Evolutionary conservation across 2,329 filamentous ascomycete species (phyloP).

Genomic region (Colletotrichum chlorophyti): DNA sequence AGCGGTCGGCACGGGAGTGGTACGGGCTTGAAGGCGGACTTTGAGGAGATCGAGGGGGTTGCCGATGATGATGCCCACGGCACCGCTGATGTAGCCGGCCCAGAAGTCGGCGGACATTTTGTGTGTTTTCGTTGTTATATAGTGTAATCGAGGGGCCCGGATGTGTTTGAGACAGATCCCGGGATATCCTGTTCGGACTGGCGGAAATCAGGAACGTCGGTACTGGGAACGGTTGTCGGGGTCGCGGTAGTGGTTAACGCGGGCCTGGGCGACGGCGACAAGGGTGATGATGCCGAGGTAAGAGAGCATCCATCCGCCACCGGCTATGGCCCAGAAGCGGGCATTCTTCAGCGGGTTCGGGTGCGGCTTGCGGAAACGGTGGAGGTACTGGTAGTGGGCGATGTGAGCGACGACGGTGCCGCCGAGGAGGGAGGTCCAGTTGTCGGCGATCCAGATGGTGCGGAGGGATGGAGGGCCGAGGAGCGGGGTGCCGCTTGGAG

Average conservation of each 20-base stretch:
- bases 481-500: slow-evolving; percentile 19
- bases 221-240: slow-evolving; percentile 19
- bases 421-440: slow-evolving; percentile 27
- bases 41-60: slow-evolving; percentile 59
- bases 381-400: slow-evolving; percentile 30
- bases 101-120: slow-evolving; percentile 89
- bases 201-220: background rate
- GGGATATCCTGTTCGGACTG: too few species aligned
- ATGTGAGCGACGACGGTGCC: slow-evolving; percentile 24
- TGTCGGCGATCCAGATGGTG: slow-evolving; percentile 29
- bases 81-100: slow-evolving; percentile 90
- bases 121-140: background rate
- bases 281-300: slow-evolving; percentile 26
- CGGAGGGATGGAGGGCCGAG: slow-evolving; percentile 11
- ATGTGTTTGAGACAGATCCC: background rate
- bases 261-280: slow-evolving; percentile 26
- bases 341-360: slow-evolving; percentile 30
- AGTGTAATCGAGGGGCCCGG: background rate
- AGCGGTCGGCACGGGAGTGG: background rate
- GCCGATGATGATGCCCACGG: slow-evolving; percentile 64
- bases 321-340: slow-evolving; percentile 29
- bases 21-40: slow-evolving; percentile 76
- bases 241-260: slow-evolving; percentile 26
- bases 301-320: slow-evolving; percentile 29
- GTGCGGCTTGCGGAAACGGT: slow-evolving; percentile 18